A percentile compares a stretch with the other conserved stretches of the same genome.
phyloP scores from a whole-genome alignment of 2,329 filamentous ascomycete species.

The Arthroderma uncinatum region DNA sequence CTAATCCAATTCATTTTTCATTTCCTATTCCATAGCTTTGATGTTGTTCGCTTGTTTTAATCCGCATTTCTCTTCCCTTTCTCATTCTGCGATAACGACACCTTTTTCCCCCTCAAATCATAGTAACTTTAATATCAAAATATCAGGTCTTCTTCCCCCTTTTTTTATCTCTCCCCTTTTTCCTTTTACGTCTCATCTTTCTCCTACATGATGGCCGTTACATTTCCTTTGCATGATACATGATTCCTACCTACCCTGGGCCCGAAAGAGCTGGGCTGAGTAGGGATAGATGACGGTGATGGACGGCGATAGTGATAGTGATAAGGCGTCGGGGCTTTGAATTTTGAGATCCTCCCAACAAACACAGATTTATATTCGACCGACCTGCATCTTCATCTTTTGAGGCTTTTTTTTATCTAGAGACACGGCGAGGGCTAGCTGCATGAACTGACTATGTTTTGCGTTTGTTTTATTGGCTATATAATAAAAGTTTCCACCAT shows the following conservation, averaged over 20 bases:
- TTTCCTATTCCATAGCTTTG: not conserved
- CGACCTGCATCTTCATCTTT: not conserved
- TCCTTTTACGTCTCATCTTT: not conserved
- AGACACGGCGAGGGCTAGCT: not conserved
- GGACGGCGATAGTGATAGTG: not conserved
- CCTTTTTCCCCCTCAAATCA: not conserved
- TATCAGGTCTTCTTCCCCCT: constrained; percentile 9
- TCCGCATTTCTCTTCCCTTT: not conserved
- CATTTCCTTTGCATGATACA: constrained; percentile 1
- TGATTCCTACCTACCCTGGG: not conserved
- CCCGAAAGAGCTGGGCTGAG: not conserved
- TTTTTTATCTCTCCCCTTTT: constrained; percentile 15
- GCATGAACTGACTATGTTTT: not conserved
- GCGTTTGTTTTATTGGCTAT: not conserved
- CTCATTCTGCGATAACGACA: not conserved
- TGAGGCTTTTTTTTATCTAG: not conserved
- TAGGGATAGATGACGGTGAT: not conserved
- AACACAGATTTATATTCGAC: not conserved
- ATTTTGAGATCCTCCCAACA: not conserved
- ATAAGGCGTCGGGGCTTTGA: not conserved
- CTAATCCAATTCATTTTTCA: not conserved
- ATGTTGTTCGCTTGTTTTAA: not conserved
- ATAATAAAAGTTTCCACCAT: not conserved
- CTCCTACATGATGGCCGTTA: not conserved
- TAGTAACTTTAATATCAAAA: constrained; percentile 8